Conservation (phyloP, 2,329 filamentous ascomycete species). For the Plenodomus tracheiphilus region DNA sequence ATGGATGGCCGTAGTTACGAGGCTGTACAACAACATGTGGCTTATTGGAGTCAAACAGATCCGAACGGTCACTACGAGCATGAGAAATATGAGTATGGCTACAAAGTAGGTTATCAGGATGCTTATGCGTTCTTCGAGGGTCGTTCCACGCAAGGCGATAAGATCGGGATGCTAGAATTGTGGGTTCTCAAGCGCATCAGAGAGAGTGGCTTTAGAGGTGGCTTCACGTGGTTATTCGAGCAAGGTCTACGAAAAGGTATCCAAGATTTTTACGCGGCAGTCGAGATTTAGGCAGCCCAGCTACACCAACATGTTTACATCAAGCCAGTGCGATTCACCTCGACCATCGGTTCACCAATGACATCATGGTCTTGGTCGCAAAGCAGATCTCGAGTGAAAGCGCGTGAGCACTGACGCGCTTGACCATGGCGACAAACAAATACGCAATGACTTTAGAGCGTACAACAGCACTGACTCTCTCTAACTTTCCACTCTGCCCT, state of each 20-base stretch:
- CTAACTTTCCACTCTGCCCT: neutral
- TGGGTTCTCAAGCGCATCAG: constrained; percentile 60
- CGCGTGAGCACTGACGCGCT: neutral
- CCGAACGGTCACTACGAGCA: constrained; percentile 56
- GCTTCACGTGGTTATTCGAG: constrained; percentile 57
- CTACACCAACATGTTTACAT: neutral
- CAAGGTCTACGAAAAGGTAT: constrained; percentile 54
- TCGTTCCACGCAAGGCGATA: constrained; percentile 49
- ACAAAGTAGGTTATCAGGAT: constrained; percentile 60
- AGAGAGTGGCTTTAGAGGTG: constrained; percentile 54
- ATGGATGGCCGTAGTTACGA: constrained; percentile 39
- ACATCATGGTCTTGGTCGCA: neutral
- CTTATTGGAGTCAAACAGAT: constrained; percentile 54
- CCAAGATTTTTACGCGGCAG: constrained; percentile 41
- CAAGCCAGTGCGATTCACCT: neutral
- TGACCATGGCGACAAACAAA: neutral
- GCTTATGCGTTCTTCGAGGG: constrained; percentile 55
- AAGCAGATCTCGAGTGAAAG: constrained; percentile 1
- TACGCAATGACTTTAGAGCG: neutral
- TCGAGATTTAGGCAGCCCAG: constrained; percentile 16
- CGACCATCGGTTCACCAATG: neutral
- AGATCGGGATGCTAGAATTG: constrained; percentile 61
- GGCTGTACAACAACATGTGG: constrained; percentile 50
- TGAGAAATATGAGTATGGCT: constrained; percentile 59
- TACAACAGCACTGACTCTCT: constrained; percentile 2